Evolutionary conservation across 2,329 filamentous ascomycete species (phyloP).

Genomic region (Lojkania enalia): DNA sequence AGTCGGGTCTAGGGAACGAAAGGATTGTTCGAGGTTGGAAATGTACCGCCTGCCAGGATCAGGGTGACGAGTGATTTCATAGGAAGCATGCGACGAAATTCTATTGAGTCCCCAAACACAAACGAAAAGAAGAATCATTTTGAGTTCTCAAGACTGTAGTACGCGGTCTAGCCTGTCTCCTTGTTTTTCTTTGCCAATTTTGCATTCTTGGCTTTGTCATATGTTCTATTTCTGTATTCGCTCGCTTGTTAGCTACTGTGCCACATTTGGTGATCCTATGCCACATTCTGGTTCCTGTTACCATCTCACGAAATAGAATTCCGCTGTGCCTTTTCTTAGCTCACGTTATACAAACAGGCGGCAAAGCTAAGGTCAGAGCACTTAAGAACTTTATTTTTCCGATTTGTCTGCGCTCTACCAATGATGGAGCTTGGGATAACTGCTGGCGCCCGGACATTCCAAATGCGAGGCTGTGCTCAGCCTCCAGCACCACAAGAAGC

Average conservation of each 20-base stretch:
- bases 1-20: too few relatives aligned
- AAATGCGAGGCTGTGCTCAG: slow-evolving; percentile 5
- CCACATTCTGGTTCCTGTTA: too few relatives aligned
- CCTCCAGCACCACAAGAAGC: slow-evolving; percentile 8
- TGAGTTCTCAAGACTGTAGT: too few relatives aligned
- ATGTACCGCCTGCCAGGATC: too few relatives aligned
- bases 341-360: slow-evolving; percentile 4
- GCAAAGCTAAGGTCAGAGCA: background rate
- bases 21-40: too few relatives aligned
- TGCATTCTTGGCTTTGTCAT: background rate
- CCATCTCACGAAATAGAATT: background rate
- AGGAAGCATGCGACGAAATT: background rate
- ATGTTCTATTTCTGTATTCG: slow-evolving; percentile 4
- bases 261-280: background rate
- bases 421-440: too few relatives aligned
- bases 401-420: too few relatives aligned
- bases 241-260: background rate
- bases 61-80: too few relatives aligned
- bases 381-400: background rate
- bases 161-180: too few relatives aligned
- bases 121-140: too few relatives aligned
- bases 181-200: background rate
- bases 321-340: slow-evolving; percentile 6
- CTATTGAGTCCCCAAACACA: background rate
- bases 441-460: too few relatives aligned